Evolutionary conservation across 192 early-diverging fungal species (phyloP), one percentile per base, ranked within the genome.

Genomic region (Phycomyces nitens): DNA sequence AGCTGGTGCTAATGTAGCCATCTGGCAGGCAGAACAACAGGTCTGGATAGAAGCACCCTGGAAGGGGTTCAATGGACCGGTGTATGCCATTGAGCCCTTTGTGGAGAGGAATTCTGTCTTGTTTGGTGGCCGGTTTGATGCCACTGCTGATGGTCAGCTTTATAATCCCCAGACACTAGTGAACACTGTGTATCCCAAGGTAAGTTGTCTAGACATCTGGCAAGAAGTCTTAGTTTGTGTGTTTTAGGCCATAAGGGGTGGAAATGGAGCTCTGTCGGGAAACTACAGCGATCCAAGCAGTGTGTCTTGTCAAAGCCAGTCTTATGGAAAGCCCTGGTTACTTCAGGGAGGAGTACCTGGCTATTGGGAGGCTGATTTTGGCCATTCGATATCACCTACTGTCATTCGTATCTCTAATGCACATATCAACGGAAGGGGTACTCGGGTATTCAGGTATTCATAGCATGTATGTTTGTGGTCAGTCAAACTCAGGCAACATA

Each of bases 41-140:
- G 34, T 34, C 8, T 92, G 89, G 89, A 51, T 27, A 5, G 16
- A 74, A 0, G 41, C 87, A 2, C 84, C 90, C 22, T 90, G 86
- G 72, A 79, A 82, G 21, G 90, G 88, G 3, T 65, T 92, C 23
- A 80, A 89, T 65, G 88, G 87, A 0, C 80, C 84, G 0, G 85
- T 92, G 0, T 77, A 77, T 53, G 76, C 81, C n/a, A 87, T 90
- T 60, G 65, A 76, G 22, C 72, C 70, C 41, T 74, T 79, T 44
- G 57, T 64, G 34, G 69, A 83, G 44, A 65, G 71, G 2, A 53
- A 75, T 10, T 78, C 77, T 7, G 68, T 89, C 43, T 87, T 84
- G 58, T 87, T 89, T n/a, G 90, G 85, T 24, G 90, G 90, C 2
- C 69, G 68, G 26, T 92, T 92, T 63, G 79, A 84, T 52, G 68